phyloP scores from a whole-genome alignment of 139 green algal genomes.

The Edaphochlamys debaryana region DNA sequence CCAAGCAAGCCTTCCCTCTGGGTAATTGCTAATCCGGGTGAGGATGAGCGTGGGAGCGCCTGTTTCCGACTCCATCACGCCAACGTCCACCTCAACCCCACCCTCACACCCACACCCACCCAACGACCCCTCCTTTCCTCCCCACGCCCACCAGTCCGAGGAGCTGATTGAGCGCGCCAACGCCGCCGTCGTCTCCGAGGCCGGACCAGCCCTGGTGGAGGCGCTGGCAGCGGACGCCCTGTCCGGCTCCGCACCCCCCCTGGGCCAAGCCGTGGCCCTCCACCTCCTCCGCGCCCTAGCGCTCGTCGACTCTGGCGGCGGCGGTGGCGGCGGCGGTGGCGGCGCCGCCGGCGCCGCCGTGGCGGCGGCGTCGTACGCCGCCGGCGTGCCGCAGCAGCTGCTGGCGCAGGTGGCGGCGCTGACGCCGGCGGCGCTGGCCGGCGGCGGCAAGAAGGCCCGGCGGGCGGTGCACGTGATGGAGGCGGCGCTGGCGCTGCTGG shows the following conservation, averaged over 20 bases:
- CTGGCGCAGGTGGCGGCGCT: conserved; percentile 56
- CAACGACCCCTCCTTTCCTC: too few species aligned
- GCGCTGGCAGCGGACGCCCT: conserved; percentile 59
- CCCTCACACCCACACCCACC: too few species aligned
- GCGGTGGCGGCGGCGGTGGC: background rate
- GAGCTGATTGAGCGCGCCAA: conserved; percentile 57
- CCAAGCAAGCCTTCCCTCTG: too few species aligned
- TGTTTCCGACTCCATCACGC: too few species aligned
- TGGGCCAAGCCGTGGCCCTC: conserved; percentile 67
- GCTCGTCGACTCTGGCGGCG: conserved; percentile 45
- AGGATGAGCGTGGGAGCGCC: too few species aligned
- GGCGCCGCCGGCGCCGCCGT: conserved; percentile 27
- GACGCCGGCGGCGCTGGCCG: conserved; percentile 38
- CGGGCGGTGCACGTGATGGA: conserved; percentile 62
- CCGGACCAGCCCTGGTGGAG: conserved; percentile 24
- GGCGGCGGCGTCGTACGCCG: conserved; percentile 52
- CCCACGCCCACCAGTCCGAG: conserved; percentile 24
- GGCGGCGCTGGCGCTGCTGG: conserved; percentile 75
- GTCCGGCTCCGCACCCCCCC: conserved; percentile 32
- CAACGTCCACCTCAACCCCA: too few species aligned
- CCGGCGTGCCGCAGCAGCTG: conserved; percentile 62
- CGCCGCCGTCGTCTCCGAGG: conserved; percentile 40
- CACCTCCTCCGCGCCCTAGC: conserved; percentile 70
- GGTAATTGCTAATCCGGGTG: too few species aligned
- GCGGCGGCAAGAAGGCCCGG: conserved; percentile 8